Evolutionary conservation across 2,329 filamentous ascomycete genomes (phyloP).

Genomic region (Apiospora kogelbergensis): DNA sequence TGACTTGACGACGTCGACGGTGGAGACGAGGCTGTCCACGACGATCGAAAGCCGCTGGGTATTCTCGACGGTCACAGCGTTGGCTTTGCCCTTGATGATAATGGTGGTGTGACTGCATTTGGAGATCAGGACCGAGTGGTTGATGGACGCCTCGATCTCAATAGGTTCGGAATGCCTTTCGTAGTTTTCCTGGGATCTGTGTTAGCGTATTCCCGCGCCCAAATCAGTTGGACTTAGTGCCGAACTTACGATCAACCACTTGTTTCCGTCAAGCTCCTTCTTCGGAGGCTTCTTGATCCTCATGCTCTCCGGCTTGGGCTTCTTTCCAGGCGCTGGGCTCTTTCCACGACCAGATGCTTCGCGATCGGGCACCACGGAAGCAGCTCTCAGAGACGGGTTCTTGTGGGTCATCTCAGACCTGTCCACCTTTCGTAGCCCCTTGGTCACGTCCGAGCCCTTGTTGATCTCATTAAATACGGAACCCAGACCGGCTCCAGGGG

Average conservation of each 20-base stretch:
- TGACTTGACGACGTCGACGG: conserved; percentile 84
- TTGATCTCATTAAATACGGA: conserved; percentile 94
- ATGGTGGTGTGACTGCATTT: conserved; percentile 90
- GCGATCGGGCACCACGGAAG: conserved; percentile 66
- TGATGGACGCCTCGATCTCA: conserved; percentile 77
- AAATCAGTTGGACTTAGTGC: neutral
- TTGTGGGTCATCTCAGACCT: conserved; percentile 98
- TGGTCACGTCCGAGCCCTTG: conserved; percentile 83
- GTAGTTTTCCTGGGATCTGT: conserved; percentile 77
- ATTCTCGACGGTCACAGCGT: conserved; percentile 96
- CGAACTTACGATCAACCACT: conserved; percentile 78
- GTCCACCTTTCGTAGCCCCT: conserved; percentile 89
- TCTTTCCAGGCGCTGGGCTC: conserved; percentile 85
- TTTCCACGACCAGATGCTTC: conserved; percentile 63
- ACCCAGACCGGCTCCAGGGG: conserved; percentile 63
- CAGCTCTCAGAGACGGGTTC: conserved; percentile 81
- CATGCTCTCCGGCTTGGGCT: conserved; percentile 84
- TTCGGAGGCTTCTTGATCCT: conserved; percentile 77
- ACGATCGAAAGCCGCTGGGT: conserved; percentile 80
- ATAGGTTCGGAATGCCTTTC: conserved; percentile 74
- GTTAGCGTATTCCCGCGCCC: neutral
- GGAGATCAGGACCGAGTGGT: conserved; percentile 88
- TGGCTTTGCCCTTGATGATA: conserved; percentile 88
- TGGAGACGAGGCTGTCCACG: conserved; percentile 54
- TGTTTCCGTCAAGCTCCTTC: conserved; percentile 82